Percentiles rank a stretch among this genome's conserved stretches.
Evolutionary conservation across 306 rosid species (phyloP).

Genomic region (Myrica gale): DNA sequence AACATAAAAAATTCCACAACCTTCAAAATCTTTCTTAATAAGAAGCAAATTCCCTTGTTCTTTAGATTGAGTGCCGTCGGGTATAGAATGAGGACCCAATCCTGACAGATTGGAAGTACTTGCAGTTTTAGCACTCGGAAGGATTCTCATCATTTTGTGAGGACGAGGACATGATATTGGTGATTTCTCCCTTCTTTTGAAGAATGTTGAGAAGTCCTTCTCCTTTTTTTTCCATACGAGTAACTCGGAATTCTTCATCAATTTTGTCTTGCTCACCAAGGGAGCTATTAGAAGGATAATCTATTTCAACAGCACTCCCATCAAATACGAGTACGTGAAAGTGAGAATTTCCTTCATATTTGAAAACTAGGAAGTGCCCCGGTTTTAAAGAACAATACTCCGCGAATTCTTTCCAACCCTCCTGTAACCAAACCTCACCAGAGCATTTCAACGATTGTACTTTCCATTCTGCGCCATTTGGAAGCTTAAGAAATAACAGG

Average conservation of each 20-base stretch:
- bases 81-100: too few relatives aligned
- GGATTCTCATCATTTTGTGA: neutral
- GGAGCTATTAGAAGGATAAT: slow-evolving; percentile 22
- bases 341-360: slow-evolving; percentile 21
- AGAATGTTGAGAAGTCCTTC: neutral
- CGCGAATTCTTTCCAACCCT: slow-evolving; percentile 23
- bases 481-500: neutral
- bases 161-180: neutral
- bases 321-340: slow-evolving; percentile 30
- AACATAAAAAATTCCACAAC: neutral
- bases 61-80: too few relatives aligned
- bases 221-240: neutral
- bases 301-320: slow-evolving; percentile 10
- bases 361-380: slow-evolving; percentile 11
- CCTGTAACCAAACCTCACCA: slow-evolving; percentile 8
- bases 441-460: neutral
- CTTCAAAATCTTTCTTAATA: neutral
- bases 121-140: neutral
- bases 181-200: slow-evolving; percentile 1
- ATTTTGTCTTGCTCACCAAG: too few relatives aligned
- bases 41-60: neutral
- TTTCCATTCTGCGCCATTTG: slow-evolving; percentile 21
- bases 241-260: neutral
- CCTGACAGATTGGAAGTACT: neutral
- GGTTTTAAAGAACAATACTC: neutral